phyloP scores from a whole-genome alignment of 345 rosid genomes.

The Draba incana region DNA sequence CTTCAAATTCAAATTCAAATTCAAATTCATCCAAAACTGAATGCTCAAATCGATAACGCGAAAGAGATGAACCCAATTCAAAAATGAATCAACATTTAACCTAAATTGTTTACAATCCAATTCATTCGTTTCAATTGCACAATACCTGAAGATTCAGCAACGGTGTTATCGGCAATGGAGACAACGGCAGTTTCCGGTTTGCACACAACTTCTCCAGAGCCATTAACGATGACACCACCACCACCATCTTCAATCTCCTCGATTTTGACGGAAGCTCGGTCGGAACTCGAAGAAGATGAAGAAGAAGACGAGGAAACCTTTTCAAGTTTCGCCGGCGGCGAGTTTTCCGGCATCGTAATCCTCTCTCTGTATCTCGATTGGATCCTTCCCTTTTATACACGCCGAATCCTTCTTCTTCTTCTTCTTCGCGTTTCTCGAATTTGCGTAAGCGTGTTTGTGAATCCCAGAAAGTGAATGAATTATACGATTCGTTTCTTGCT shows the following conservation, averaged over 20 bases:
- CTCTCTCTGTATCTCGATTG: conserved; percentile 46
- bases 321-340: conserved; percentile 48
- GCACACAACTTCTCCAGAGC: conserved; percentile 40
- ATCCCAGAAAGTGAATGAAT: conserved; percentile 32
- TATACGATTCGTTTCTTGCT: conserved; percentile 38
- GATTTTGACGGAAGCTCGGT: conserved; percentile 43
- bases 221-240: conserved; percentile 40
- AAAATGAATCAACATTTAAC: conserved; percentile 8
- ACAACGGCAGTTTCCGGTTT: conserved; percentile 39
- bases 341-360: conserved; percentile 50
- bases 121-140: not conserved
- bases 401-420: conserved; percentile 11
- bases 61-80: conserved; percentile 1
- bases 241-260: conserved; percentile 51
- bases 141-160: conserved; percentile 49
- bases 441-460: conserved; percentile 42
- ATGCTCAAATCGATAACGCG: no score
- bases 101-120: not conserved
- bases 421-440: conserved; percentile 16
- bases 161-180: conserved; percentile 45
- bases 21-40: conserved; percentile 1
- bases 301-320: conserved; percentile 39
- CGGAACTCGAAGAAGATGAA: conserved; percentile 48
- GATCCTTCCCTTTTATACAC: no score
- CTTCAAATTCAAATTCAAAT: not conserved